Conservation (phyloP, 1,139 yeast genomes). For the Hyphopichia buzzinii region DNA sequence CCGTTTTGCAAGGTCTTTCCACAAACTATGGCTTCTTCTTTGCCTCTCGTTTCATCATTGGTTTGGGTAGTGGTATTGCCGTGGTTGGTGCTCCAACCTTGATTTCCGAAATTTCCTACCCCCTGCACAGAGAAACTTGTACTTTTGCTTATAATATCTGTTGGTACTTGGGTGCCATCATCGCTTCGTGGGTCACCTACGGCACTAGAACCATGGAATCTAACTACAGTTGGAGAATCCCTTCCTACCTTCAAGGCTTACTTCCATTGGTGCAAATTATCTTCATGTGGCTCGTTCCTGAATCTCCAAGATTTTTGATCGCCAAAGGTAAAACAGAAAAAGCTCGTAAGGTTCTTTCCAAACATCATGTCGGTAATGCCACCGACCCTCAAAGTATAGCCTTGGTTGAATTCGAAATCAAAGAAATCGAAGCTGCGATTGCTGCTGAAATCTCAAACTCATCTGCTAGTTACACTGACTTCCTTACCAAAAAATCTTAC, state of each 20-base stretch:
- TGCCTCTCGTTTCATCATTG: slow-evolving; percentile 37
- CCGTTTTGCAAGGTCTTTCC: slow-evolving; percentile 42
- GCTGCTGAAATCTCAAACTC: slow-evolving; percentile 29
- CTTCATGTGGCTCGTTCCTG: slow-evolving; percentile 40
- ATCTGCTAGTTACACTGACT: slow-evolving; percentile 32
- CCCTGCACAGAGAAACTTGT: slow-evolving; percentile 45
- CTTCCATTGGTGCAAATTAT: slow-evolving; percentile 26
- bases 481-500: slow-evolving; percentile 33
- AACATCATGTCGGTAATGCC: slow-evolving; percentile 39
- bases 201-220: slow-evolving; percentile 36
- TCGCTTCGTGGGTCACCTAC: slow-evolving; percentile 55
- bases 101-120: slow-evolving; percentile 44
- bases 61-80: slow-evolving; percentile 39
- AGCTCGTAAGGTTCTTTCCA: slow-evolving; percentile 40
- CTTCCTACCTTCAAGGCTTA: slow-evolving; percentile 45
- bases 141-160: slow-evolving; percentile 49
- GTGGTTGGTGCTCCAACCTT: slow-evolving; percentile 40
- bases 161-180: slow-evolving; percentile 52
- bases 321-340: slow-evolving; percentile 34
- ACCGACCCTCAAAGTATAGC: slow-evolving; percentile 26
- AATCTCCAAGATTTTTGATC: slow-evolving; percentile 46
- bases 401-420: slow-evolving; percentile 44
- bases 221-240: slow-evolving; percentile 43
- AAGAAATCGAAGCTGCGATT: slow-evolving; percentile 42
- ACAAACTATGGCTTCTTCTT: slow-evolving; percentile 39